These are phyloP conservation scores for Botrytis sinoallii DNA, from an alignment of 2,329 filamentous ascomycete genomes.

Conservation along the genomic window DNA sequence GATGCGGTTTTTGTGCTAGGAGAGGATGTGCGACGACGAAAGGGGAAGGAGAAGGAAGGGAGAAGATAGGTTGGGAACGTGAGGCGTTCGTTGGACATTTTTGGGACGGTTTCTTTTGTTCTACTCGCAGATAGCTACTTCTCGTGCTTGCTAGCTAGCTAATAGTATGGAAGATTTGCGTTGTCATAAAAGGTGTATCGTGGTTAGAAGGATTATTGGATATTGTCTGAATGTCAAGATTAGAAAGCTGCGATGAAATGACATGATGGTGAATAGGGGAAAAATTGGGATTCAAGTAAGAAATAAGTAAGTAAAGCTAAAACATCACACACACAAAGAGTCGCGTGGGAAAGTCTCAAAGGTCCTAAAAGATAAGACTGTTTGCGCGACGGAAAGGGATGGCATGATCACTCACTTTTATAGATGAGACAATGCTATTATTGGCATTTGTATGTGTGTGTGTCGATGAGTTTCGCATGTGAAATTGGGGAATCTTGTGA, in stretches of 20 bases:
- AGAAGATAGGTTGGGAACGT: constrained; percentile 52
- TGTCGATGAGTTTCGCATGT: not conserved
- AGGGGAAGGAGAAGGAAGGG: constrained; percentile 48
- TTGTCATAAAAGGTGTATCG: not conserved
- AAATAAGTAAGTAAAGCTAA: not conserved
- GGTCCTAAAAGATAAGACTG: not conserved
- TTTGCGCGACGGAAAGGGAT: constrained; percentile 12
- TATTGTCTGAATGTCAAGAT: not conserved
- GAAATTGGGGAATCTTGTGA: not conserved
- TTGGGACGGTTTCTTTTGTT: not conserved
- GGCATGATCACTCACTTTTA: constrained; percentile 7
- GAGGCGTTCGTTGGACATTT: constrained; percentile 22
- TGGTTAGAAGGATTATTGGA: not conserved
- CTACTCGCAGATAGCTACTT: not conserved
- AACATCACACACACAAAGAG: constrained; percentile 5
- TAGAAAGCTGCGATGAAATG: not conserved
- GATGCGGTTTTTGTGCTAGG: constrained; percentile 32
- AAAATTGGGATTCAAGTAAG: not conserved
- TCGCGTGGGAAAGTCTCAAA: constrained; percentile 3
- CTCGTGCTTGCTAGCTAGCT: not conserved
- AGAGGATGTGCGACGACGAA: constrained; percentile 41
- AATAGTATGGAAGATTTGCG: not conserved
- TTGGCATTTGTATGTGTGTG: not conserved
- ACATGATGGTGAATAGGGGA: not conserved
- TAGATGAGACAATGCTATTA: not conserved